Base-by-base conservation (phyloP, 192 early-diverging fungal species). In the Jimgerdemannia flammicorona region DNA sequence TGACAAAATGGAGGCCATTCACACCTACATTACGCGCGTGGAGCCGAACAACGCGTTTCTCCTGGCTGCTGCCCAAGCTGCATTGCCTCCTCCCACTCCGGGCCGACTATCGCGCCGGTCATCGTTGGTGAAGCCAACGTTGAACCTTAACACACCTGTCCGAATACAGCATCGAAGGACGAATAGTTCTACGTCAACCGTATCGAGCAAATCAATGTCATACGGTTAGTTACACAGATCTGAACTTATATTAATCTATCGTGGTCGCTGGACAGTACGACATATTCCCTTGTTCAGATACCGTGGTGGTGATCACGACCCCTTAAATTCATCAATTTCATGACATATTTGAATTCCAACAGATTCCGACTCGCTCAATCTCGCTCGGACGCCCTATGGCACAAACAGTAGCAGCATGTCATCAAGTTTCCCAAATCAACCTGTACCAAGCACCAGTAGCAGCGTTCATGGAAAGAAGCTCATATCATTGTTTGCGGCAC, bases 401-500 rank as follows among this genome's bases (percentile, higher is more conserved):
- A 39, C 66, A 77, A 9, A 78, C 80, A 40, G 77, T 78, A 20
- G 78, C 77, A 64, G 80, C 77, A 1, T 78, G 77, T 17, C 74
- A 74, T 10, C 77, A 78, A 66, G 78, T 74, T 70, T 78, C 80
- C 3, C 80, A 81, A 63, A 76, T 74, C 29, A 77, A 78, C 17
- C 17, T 67, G 4, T 77, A 72, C 43, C 18, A 71, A 3, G 49
- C 49, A 14, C 8, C 49, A 59, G 49, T 59, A 14, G 49, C 49
- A 59, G 49, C 49, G 49, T 59, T 6, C 49, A 82, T 66, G 82
- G 87, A n/a, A 89, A 81, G 9, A 88, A 89, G 69, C 86, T 93
- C 42, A 90, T 95, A 18, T 94, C 92, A 3, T 75, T 95, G 63
- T 94, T 95, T 81, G 84, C 87, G 43, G 93, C 91, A 3, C 71